Conservation (phyloP, 2,329 filamentous ascomycete genomes). For the Pezicula carpinea region DNA sequence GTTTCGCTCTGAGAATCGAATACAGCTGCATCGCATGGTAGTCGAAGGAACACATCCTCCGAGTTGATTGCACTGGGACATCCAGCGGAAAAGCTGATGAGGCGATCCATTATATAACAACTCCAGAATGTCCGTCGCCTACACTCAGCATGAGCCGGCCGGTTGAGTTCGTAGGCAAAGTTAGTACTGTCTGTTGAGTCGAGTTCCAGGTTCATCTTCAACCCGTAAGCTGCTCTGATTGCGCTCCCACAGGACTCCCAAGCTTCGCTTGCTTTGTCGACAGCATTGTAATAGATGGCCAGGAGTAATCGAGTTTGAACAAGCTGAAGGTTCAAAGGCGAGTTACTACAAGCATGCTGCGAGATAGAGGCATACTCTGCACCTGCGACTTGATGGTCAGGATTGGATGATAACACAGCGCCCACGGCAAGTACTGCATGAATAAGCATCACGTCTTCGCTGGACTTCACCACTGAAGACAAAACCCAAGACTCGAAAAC, state of each 20-base stretch:
- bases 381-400: slow-evolving; percentile 39
- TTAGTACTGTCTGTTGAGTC: slow-evolving; percentile 38
- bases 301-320: slow-evolving; percentile 65
- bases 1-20: slow-evolving; percentile 58
- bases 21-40: slow-evolving; percentile 56
- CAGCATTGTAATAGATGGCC: slow-evolving; percentile 60
- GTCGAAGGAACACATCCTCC: slow-evolving; percentile 61
- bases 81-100: slow-evolving; percentile 53
- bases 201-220: slow-evolving; percentile 61
- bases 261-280: slow-evolving; percentile 52
- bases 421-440: slow-evolving; percentile 56
- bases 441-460: slow-evolving; percentile 53
- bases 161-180: slow-evolving; percentile 54
- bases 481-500: slow-evolving; percentile 51
- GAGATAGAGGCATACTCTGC: slow-evolving; percentile 50
- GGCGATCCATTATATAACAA: slow-evolving; percentile 64
- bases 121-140: slow-evolving; percentile 69
- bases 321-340: slow-evolving; percentile 55
- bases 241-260: slow-evolving; percentile 62
- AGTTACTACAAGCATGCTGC: slow-evolving; percentile 49
- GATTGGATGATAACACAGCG: slow-evolving; percentile 46
- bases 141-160: slow-evolving; percentile 57
- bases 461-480: slow-evolving; percentile 38
- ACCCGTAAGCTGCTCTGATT: slow-evolving; percentile 51
- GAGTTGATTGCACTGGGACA: slow-evolving; percentile 52